Evolutionary conservation across 2,329 filamentous ascomycete genomes (phyloP).

Genomic region (Fusarium subglutinans): DNA sequence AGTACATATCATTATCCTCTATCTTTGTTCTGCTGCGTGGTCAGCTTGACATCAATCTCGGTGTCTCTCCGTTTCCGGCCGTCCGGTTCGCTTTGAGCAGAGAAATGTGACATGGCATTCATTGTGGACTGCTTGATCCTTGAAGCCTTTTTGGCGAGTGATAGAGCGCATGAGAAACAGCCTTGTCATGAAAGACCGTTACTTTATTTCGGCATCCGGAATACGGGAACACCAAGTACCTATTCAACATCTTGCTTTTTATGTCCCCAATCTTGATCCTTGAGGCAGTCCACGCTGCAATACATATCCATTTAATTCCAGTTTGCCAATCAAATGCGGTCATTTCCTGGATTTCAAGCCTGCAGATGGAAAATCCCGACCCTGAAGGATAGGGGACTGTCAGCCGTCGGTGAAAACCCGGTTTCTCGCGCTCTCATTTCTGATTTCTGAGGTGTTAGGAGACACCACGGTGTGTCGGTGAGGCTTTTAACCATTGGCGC

Average conservation of each 20-base stretch:
- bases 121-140: conserved; percentile 13
- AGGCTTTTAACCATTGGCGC: conserved; percentile 1
- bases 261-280: conserved; percentile 19
- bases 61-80: conserved; percentile 40
- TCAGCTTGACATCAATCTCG: conserved; percentile 4
- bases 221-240: conserved; percentile 18
- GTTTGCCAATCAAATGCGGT: conserved; percentile 5
- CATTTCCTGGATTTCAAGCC: not conserved
- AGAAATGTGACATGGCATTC: conserved; percentile 6
- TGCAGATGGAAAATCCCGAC: conserved; percentile 7
- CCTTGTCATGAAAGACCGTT: conserved; percentile 13
- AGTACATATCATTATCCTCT: not conserved
- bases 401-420: conserved; percentile 28
- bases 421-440: conserved; percentile 30
- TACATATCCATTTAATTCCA: conserved; percentile 2
- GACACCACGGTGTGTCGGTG: conserved; percentile 29
- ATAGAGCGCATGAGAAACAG: not conserved
- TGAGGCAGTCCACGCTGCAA: conserved; percentile 14
- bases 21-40: not conserved
- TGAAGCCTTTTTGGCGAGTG: not conserved
- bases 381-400: not conserved
- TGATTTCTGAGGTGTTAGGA: not conserved
- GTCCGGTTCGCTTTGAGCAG: conserved; percentile 14
- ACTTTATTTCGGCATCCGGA: conserved; percentile 25
- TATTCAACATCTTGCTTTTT: not conserved